phyloP scores from a whole-genome alignment of 352 stramenopile species.

The Globisporangium paddicum region DNA sequence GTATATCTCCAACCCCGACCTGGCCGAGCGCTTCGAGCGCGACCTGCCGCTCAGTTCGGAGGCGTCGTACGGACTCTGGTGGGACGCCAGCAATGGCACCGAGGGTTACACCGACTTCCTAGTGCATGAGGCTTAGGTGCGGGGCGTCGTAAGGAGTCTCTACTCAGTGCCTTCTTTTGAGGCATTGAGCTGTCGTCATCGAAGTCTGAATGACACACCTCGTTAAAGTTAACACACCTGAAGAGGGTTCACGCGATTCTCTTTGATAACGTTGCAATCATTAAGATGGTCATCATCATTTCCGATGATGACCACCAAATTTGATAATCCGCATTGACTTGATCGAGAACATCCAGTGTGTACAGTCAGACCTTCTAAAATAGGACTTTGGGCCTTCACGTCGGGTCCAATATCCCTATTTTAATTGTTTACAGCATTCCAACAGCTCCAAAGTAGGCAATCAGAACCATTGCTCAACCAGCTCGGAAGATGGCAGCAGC shows the following conservation, averaged over 20 bases:
- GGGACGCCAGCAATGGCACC: too few species aligned
- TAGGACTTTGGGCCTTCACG: too few species aligned
- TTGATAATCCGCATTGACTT: neutral
- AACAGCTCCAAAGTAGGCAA: neutral
- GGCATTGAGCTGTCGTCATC: too few species aligned
- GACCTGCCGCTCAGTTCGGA: too few species aligned
- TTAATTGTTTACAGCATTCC: neutral
- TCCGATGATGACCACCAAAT: neutral
- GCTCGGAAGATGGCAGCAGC: neutral
- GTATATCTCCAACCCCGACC: too few species aligned
- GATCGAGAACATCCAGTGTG: neutral
- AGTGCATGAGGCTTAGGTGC: too few species aligned
- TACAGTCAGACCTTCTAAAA: neutral
- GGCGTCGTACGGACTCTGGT: too few species aligned
- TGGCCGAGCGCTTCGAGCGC: too few species aligned
- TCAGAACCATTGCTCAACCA: neutral
- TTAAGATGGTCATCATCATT: neutral
- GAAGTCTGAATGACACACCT: constrained; percentile 1
- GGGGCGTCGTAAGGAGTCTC: too few species aligned
- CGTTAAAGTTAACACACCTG: neutral
- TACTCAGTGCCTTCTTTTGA: too few species aligned
- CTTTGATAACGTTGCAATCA: neutral
- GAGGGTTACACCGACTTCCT: too few species aligned
- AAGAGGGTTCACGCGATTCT: neutral
- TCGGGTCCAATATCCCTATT: too few species aligned